Percentiles rank a stretch among this genome's conserved stretches.
Conservation (phyloP, 352 stramenopile genomes). For the Globisporangium yorkense region DNA sequence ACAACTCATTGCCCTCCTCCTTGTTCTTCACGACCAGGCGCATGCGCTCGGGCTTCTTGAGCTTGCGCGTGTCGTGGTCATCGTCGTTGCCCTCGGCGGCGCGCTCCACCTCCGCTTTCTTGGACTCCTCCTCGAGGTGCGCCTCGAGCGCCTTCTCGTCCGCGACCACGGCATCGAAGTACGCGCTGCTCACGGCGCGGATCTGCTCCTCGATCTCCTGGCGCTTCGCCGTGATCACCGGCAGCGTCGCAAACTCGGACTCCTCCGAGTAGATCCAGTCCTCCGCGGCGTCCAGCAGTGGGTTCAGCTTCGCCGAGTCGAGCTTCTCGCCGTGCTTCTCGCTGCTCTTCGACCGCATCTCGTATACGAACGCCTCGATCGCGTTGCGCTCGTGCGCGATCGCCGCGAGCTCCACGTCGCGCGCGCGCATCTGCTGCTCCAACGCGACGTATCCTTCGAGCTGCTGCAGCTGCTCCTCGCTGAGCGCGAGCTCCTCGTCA, state of each 20-base stretch:
- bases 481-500: conserved; percentile 10
- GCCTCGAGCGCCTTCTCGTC: conserved; percentile 64
- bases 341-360: conserved; percentile 79
- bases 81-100: conserved; percentile 72
- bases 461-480: conserved; percentile 20
- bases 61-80: conserved; percentile 90
- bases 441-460: conserved; percentile 34
- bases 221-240: conserved; percentile 41
- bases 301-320: conserved; percentile 44
- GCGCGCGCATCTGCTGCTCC: conserved; percentile 67
- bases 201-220: conserved; percentile 55
- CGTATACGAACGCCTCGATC: conserved; percentile 89
- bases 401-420: conserved; percentile 57
- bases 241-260: conserved; percentile 62
- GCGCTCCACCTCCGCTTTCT: conserved; percentile 66
- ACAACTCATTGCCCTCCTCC: conserved; percentile 93
- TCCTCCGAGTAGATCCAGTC: conserved; percentile 92
- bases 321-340: conserved; percentile 75
- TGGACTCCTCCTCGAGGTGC: conserved; percentile 70
- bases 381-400: conserved; percentile 85
- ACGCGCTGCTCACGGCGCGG: conserved; percentile 38
- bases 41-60: conserved; percentile 92
- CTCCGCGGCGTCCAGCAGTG: conserved; percentile 76
- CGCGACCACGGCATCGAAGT: conserved; percentile 62
- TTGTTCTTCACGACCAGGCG: conserved; percentile 94